phyloP scores from a whole-genome alignment of 495 filamentous ascomycete genomes.

The Letharia lupina region DNA sequence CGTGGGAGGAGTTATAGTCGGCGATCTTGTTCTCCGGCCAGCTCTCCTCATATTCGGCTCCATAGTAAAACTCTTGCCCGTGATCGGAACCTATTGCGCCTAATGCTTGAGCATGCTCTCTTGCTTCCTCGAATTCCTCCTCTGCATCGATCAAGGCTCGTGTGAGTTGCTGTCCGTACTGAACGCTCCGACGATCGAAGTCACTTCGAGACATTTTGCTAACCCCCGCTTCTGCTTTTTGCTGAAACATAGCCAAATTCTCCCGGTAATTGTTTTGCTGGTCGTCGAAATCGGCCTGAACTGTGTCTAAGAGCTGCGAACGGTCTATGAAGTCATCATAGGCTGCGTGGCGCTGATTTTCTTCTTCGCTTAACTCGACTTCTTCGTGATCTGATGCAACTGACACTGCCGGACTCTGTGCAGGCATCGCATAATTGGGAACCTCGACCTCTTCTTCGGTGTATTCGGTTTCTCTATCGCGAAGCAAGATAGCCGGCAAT shows the following conservation, averaged over 20 bases:
- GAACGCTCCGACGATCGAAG: not conserved
- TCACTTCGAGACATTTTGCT: conserved; percentile 5
- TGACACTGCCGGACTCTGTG: not conserved
- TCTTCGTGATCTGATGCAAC: too few species aligned
- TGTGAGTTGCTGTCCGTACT: conserved; percentile 6
- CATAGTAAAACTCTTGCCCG: not conserved
- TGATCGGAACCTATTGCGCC: not conserved
- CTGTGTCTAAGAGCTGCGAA: not conserved
- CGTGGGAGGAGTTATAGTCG: not conserved
- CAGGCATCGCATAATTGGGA: not conserved
- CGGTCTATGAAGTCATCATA: conserved; percentile 7
- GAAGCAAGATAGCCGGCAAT: not conserved
- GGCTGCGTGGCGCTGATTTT: too few species aligned
- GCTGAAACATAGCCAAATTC: not conserved
- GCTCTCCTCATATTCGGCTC: not conserved
- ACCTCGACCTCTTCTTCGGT: not conserved
- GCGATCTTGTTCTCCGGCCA: not conserved
- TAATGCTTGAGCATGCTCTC: not conserved
- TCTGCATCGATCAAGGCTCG: conserved; percentile 12
- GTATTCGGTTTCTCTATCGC: not conserved
- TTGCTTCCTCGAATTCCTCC: not conserved
- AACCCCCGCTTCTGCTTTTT: not conserved
- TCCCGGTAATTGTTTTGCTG: not conserved
- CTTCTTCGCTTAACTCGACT: too few species aligned
- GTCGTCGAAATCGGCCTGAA: conserved; percentile 7